Conservation (phyloP, 768 basidiomycete species). For the Guyanaporus albipodus region DNA sequence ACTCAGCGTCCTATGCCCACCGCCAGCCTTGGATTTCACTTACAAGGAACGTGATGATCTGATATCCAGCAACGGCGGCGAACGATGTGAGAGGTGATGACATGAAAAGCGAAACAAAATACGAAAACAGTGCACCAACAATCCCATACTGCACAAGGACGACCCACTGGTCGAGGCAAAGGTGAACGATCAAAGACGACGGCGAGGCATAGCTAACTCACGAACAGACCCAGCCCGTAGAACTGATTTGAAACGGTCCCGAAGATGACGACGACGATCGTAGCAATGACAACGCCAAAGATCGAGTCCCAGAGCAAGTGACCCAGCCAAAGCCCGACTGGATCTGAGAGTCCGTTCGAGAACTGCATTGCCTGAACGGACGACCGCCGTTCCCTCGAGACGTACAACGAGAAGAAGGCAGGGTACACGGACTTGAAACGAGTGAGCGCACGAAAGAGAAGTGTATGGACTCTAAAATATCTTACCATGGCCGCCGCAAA, state of each 20-base stretch:
- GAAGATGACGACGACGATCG: constrained; percentile 61
- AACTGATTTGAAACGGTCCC: constrained; percentile 57
- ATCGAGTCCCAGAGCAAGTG: constrained; percentile 73
- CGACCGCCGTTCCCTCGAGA: constrained; percentile 64
- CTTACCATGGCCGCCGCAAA: constrained; percentile 70
- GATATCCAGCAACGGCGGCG: constrained; percentile 67
- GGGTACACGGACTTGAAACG: constrained; percentile 60
- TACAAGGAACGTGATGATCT: constrained; percentile 68
- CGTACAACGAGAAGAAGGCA: constrained; percentile 79
- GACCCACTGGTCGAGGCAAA: constrained; percentile 50
- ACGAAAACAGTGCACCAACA: constrained; percentile 63
- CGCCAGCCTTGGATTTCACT: constrained; percentile 25
- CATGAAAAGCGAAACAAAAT: constrained; percentile 57
- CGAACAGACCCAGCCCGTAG: constrained; percentile 58
- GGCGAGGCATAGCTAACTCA: constrained; percentile 36
- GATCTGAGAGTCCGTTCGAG: constrained; percentile 69
- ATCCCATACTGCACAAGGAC: constrained; percentile 68
- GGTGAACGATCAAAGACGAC: constrained; percentile 1
- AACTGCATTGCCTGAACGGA: constrained; percentile 78
- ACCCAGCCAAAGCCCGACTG: constrained; percentile 72
- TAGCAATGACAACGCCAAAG: constrained; percentile 54
- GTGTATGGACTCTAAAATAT: neutral
- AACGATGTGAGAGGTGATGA: constrained; percentile 70
- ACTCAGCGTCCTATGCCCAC: neutral
- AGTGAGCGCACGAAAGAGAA: neutral